A percentile compares a stretch with the other conserved stretches of the same genome.
These are phyloP conservation scores for Leccinum fibrillosum DNA, from an alignment of 768 basidiomycete species.

Conservation along the genomic window DNA sequence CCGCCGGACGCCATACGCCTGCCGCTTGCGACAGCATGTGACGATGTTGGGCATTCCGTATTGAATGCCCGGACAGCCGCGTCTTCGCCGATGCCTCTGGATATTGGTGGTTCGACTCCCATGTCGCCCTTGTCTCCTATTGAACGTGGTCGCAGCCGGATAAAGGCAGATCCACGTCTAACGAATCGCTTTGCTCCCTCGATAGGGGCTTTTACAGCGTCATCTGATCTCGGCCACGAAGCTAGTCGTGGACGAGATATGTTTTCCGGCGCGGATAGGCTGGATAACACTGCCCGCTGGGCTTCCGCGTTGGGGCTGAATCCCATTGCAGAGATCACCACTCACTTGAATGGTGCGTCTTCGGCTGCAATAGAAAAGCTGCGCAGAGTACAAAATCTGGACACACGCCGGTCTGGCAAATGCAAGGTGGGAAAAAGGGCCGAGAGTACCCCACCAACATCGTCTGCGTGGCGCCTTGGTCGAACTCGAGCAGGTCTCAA, in stretches of 20 bases:
- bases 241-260: constrained; percentile 17
- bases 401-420: neutral
- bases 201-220: constrained; percentile 21
- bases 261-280: constrained; percentile 18
- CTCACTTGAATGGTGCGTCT: constrained; percentile 11
- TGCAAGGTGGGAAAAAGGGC: constrained; percentile 18
- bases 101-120: constrained; percentile 25
- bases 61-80: constrained; percentile 14
- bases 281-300: constrained; percentile 30
- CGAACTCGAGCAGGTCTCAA: constrained; percentile 9
- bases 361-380: constrained; percentile 20
- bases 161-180: constrained; percentile 13
- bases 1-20: constrained; percentile 27
- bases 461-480: constrained; percentile 19
- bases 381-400: constrained; percentile 18
- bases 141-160: constrained; percentile 29
- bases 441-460: constrained; percentile 30
- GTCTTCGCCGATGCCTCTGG: constrained; percentile 23
- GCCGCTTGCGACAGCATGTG: constrained; percentile 26
- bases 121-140: constrained; percentile 20
- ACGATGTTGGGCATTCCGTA: constrained; percentile 21
- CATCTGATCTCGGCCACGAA: constrained; percentile 23
- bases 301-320: constrained; percentile 22
- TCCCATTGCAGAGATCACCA: constrained; percentile 21
- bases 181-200: constrained; percentile 21